Base-by-base conservation (phyloP, 1,139 yeast species). In the Eremothecium gossypii region DNA sequence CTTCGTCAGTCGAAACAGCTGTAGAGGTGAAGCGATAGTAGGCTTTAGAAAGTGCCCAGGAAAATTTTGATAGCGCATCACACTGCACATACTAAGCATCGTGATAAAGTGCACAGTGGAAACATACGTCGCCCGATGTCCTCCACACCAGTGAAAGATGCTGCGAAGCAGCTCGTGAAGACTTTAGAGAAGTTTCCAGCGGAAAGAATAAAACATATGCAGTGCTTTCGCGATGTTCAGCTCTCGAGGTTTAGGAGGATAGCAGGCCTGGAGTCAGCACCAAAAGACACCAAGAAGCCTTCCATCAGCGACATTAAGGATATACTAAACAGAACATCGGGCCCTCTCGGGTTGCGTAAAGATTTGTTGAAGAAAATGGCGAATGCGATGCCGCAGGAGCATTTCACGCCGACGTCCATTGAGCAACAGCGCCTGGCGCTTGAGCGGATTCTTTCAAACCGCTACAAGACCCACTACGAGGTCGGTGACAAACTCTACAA, bases 221-320 rank as follows among this genome's bases (percentile, higher is more conserved):
- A 82, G 0, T 78, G 84, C 8, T 80, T 82, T 62, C 82, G 77
- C 54, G 80, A 76, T 33, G 58, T 72, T 0, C 91, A 82, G 59
- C 64, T 81, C 30, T 77, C 70, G 69, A 61, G 86, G 54, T 72
- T 70, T 45, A 66, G 69, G 51, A 64, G 66, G 17, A 58, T 73
- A 9, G 76, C 76, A 2, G 74, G 74, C 4, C 41, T 69, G 13
- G 51, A 54, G 29, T 39, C 61, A 54, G 9, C 49, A 51, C 33
- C 57, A 57, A 44, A 49, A 4, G 51, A 47, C 5, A 46, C 50
- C 9, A 65, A 59, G 32, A 64, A 62, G 40, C 55, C 64, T 0
- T 42, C 64, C 2, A 43, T 63, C 5, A 54, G 56, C 12, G 65
- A 63, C 30, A 56, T 61, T 17, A 59, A 56, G 41, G 64, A 60